Evolutionary conservation across 2,329 filamentous ascomycete genomes (phyloP).

Genomic region (Colletotrichum spinosum): DNA sequence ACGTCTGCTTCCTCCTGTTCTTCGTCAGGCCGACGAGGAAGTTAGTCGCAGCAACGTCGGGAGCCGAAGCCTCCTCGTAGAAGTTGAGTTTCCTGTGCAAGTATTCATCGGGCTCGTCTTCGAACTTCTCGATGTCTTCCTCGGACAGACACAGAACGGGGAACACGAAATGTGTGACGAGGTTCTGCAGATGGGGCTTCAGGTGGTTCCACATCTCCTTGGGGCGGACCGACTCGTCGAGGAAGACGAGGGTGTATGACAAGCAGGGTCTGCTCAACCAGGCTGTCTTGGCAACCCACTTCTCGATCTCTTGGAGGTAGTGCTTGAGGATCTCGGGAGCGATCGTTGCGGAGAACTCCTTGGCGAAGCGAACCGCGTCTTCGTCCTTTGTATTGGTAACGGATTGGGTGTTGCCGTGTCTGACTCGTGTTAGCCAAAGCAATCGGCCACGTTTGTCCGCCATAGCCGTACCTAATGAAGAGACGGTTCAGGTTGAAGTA

Average conservation of each 20-base stretch:
- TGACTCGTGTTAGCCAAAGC: conserved; percentile 52
- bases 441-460: not conserved
- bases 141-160: conserved; percentile 92
- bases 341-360: conserved; percentile 90
- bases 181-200: conserved; percentile 91
- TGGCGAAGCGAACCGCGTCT: conserved; percentile 85
- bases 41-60: conserved; percentile 95
- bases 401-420: conserved; percentile 83
- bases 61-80: conserved; percentile 95
- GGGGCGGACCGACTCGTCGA: conserved; percentile 97
- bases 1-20: conserved; percentile 93
- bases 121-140: conserved; percentile 93
- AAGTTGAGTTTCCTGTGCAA: conserved; percentile 97
- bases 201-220: conserved; percentile 97
- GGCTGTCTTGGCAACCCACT: conserved; percentile 93
- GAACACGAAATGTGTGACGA: conserved; percentile 95
- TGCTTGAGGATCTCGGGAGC: conserved; percentile 96
- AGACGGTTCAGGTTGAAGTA: conserved; percentile 97
- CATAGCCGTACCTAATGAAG: conserved; percentile 79
- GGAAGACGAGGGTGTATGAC: conserved; percentile 92
- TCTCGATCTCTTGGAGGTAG: conserved; percentile 94
- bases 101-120: conserved; percentile 95
- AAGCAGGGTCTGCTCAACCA: conserved; percentile 96
- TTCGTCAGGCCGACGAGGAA: conserved; percentile 97
- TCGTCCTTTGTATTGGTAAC: conserved; percentile 77